Base-by-base conservation (phyloP, 2,329 filamentous ascomycete genomes). In the Penicillium sclerotiorum region DNA sequence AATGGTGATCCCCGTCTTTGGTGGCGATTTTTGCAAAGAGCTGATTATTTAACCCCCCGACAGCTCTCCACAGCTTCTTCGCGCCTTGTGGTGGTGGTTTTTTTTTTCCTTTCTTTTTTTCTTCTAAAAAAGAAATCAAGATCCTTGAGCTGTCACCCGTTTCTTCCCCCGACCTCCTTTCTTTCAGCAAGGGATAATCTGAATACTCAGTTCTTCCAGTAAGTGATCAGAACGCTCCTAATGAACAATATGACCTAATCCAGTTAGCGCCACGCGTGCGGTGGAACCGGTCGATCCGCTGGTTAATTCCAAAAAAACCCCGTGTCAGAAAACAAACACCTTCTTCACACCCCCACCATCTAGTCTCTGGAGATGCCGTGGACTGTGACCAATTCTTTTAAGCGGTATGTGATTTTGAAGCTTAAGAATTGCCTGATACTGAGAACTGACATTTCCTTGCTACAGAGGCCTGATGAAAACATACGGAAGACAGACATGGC, bases 351-450 rank as follows among this genome's bases (percentile, higher is more conserved):
- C 46, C 50, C 25, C 33, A 17, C 41, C 33, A 44, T 38, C 45
- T 21, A 48, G 28, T 44, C 38, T 44, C 53, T 66, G 64, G 72
- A 73, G 64, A 74, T 73, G 72, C 75, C 75, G 60, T 77, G 74
- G 68, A 77, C 74, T 59, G 74, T 77, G 61, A 77, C 75, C 58
- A 77, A 77, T 66, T 77, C 74, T 58, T 76, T 76, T 59, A 77
- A 76, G 68, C 72, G 75, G 75, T 76, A 71, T 23, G 59, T 52
- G 21, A 38, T 21, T 45, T 15, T 18, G 5, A 38, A 44, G 45
- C 40, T 30, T 18, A 25, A 43, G 52, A 17, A 47, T 9, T 28
- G 9, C 25, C 25, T 7, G 9, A 28, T 28, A 28, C 25, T 28
- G 13, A 41, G 46, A 27, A 30, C 33, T 46, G 17, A 46, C 4